Percentiles rank a stretch among this genome's conserved stretches.
These are phyloP conservation scores for Tylopilus rubrobrunneus DNA, from an alignment of 768 basidiomycete genomes.

Conservation along the genomic window DNA sequence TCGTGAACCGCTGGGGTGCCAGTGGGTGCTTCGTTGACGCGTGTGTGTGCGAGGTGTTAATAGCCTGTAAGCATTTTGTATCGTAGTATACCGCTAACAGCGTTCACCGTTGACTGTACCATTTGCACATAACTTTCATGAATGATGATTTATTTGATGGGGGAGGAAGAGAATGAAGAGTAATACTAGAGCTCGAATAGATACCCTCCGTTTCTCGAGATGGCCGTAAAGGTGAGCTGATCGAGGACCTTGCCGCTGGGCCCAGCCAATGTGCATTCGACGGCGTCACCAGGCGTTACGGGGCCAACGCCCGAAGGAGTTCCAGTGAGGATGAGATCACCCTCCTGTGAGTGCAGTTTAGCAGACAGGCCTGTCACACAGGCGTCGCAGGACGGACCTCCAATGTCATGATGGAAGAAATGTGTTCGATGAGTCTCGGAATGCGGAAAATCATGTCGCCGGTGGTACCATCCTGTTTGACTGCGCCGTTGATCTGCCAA, in stretches of 20 bases:
- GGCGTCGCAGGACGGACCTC: slow-evolving; percentile 50
- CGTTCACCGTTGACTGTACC: slow-evolving; percentile 11
- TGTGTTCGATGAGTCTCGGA: slow-evolving; percentile 81
- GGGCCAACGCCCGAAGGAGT: slow-evolving; percentile 91
- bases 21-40: background rate
- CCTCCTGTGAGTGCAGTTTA: slow-evolving; percentile 52
- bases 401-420: slow-evolving; percentile 96
- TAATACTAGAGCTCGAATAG: slow-evolving; percentile 36
- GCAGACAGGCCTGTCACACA: background rate
- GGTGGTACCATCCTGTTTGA: slow-evolving; percentile 84
- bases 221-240: slow-evolving; percentile 59
- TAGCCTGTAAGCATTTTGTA: slow-evolving; percentile 1
- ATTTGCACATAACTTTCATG: slow-evolving; percentile 11
- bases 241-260: slow-evolving; percentile 52
- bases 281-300: slow-evolving; percentile 66
- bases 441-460: slow-evolving; percentile 91
- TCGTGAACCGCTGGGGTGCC: background rate
- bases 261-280: slow-evolving; percentile 70
- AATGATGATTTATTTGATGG: background rate
- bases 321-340: slow-evolving; percentile 87
- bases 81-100: slow-evolving; percentile 17
- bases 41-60: background rate
- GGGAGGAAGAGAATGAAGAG: background rate
- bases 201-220: slow-evolving; percentile 69
- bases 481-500: slow-evolving; percentile 71